These are phyloP conservation scores for Fraxinus cuspidata DNA, from an alignment of 257 asterid genomes.

Conservation along the genomic window DNA sequence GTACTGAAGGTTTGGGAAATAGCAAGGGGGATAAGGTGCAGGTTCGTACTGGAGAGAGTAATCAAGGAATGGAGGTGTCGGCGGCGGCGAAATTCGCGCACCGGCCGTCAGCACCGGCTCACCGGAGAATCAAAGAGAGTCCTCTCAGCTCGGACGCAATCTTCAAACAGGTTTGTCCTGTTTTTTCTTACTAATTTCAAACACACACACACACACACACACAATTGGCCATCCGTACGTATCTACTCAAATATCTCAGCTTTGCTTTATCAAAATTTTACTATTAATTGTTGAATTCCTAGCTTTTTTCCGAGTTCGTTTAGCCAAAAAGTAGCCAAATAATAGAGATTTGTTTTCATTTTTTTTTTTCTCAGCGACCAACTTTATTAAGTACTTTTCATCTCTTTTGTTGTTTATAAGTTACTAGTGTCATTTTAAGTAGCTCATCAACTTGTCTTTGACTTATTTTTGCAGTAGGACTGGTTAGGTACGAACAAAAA, in stretches of 20 bases:
- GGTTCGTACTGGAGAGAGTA: conserved; percentile 39
- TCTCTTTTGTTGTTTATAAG: neutral
- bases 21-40: conserved; percentile 35
- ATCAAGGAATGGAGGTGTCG: conserved; percentile 25
- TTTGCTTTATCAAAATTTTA: neutral
- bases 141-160: conserved; percentile 96
- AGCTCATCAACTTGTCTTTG: neutral
- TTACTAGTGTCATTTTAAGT: neutral
- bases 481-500: neutral
- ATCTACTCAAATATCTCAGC: neutral
- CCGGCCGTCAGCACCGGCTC: conserved; percentile 90
- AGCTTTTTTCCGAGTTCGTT: neutral
- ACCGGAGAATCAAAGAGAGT: conserved; percentile 81
- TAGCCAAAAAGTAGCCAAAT: neutral
- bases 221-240: neutral
- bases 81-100: conserved; percentile 44
- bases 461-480: neutral
- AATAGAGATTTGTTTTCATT: neutral
- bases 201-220: neutral
- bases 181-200: neutral
- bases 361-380: neutral
- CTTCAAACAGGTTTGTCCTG: conserved; percentile 62
- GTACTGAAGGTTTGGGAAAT: conserved; percentile 28
- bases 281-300: neutral
- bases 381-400: neutral